Conservation (phyloP, 257 asterid species). For the Gentiana macrophylla region DNA sequence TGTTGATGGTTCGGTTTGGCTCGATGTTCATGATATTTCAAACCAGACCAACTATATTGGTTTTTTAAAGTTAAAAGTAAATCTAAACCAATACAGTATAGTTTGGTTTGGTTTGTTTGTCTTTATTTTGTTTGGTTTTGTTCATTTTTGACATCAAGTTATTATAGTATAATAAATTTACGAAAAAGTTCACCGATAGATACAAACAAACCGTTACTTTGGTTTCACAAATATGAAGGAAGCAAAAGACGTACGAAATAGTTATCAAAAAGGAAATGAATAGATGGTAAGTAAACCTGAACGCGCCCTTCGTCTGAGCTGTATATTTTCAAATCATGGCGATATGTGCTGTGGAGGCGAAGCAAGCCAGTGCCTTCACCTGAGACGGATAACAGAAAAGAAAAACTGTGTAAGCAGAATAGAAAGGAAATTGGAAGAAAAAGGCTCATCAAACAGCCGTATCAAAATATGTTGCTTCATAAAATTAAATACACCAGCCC, state of each 20-base stretch:
- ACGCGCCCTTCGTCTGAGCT: conserved; percentile 98
- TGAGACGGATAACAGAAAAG: conserved; percentile 19
- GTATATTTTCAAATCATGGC: conserved; percentile 87
- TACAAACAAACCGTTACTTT: too few species aligned
- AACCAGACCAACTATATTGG: too few species aligned
- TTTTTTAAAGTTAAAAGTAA: too few species aligned
- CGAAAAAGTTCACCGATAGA: too few species aligned
- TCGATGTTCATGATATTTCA: too few species aligned
- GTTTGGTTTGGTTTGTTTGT: too few species aligned
- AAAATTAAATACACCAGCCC: not conserved
- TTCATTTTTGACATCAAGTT: too few species aligned
- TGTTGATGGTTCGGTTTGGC: not conserved
- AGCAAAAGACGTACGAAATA: not conserved
- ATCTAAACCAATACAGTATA: too few species aligned
- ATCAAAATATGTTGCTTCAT: not conserved
- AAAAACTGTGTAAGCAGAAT: not conserved
- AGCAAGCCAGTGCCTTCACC: conserved; percentile 97
- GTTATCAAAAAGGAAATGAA: not conserved
- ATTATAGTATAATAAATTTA: too few species aligned
- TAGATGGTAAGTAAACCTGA: conserved; percentile 41
- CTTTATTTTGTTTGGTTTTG: too few species aligned
- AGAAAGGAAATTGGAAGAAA: not conserved
- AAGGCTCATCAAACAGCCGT: not conserved
- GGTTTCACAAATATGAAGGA: not conserved
- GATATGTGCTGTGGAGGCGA: conserved; percentile 95